Evolutionary conservation across 768 basidiomycete species (phyloP).

Genomic region (Candolleomyces aberdarensis): DNA sequence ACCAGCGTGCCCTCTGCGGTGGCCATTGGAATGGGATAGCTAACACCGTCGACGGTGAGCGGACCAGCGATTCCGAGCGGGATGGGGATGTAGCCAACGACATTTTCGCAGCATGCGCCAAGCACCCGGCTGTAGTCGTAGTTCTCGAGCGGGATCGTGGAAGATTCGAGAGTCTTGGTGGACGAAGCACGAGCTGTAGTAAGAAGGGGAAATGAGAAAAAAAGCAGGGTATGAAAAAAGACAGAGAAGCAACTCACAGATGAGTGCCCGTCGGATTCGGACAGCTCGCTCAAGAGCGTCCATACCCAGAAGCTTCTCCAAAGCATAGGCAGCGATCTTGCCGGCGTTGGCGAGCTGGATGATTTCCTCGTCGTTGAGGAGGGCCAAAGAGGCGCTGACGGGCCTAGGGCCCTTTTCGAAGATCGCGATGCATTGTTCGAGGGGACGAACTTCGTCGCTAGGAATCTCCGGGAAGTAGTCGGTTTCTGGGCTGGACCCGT

Average conservation of each 20-base stretch:
- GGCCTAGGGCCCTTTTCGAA: slow-evolving; percentile 73
- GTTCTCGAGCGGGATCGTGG: slow-evolving; percentile 74
- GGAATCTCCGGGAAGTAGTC: slow-evolving; percentile 1
- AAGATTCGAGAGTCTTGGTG: slow-evolving; percentile 81
- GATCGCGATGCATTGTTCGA: slow-evolving; percentile 78
- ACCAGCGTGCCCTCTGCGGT: slow-evolving; percentile 98
- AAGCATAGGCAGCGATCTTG: slow-evolving; percentile 88
- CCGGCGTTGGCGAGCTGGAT: slow-evolving; percentile 85
- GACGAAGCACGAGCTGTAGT: slow-evolving; percentile 65
- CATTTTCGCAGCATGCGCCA: slow-evolving; percentile 98
- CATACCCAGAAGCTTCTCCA: slow-evolving; percentile 81
- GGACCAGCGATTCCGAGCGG: slow-evolving; percentile 97
- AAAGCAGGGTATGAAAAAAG: background rate
- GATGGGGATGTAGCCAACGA: slow-evolving; percentile 94
- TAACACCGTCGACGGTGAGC: slow-evolving; percentile 80
- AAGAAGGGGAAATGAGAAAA: background rate
- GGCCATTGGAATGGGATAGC: slow-evolving; percentile 95
- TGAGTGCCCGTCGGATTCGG: slow-evolving; percentile 76
- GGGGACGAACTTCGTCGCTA: slow-evolving; percentile 41
- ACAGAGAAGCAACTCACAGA: slow-evolving; percentile 36
- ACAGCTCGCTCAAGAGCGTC: slow-evolving; percentile 82
- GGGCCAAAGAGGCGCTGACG: slow-evolving; percentile 49
- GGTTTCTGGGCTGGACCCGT: slow-evolving; percentile 2
- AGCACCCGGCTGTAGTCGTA: slow-evolving; percentile 95
- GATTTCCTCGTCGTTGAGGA: slow-evolving; percentile 89